Percentiles rank a stretch among this genome's conserved stretches.
Conservation (phyloP, 2,329 filamentous ascomycete species). For the Talaromyces funiculosus region DNA sequence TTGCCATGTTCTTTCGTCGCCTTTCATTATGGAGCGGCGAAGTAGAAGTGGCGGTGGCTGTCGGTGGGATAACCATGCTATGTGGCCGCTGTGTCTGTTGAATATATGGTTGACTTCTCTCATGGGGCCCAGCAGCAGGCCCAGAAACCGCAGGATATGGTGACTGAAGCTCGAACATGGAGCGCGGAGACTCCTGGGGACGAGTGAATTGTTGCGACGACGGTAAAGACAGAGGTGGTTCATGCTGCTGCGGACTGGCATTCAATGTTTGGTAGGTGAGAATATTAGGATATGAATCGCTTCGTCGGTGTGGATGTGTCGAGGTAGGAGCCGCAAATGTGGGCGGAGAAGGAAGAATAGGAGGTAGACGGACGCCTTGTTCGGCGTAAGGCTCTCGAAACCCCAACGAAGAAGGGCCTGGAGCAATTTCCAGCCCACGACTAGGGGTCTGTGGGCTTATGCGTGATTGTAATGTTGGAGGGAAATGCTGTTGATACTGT, state of each 20-base stretch:
- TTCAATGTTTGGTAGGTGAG: conserved; percentile 22
- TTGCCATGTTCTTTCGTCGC: conserved; percentile 4
- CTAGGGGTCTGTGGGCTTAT: conserved; percentile 19
- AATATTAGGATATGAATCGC: conserved; percentile 28
- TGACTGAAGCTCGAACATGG: conserved; percentile 17
- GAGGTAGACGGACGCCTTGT: conserved; percentile 32
- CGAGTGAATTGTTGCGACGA: background rate
- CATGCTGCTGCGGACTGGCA: conserved; percentile 19
- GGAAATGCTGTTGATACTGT: conserved; percentile 27
- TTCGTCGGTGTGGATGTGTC: conserved; percentile 25
- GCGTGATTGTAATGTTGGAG: conserved; percentile 25
- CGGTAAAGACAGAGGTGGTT: background rate
- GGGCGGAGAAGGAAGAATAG: conserved; percentile 31
- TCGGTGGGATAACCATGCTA: background rate
- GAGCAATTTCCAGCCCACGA: conserved; percentile 22
- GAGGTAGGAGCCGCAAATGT: conserved; percentile 17
- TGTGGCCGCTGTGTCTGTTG: background rate
- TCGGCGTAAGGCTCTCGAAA: conserved; percentile 27
- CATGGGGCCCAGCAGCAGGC: background rate
- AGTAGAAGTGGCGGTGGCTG: background rate
- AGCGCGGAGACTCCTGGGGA: conserved; percentile 16
- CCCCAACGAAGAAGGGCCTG: conserved; percentile 20
- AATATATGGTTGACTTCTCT: background rate
- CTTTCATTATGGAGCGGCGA: background rate
- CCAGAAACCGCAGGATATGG: conserved; percentile 6